Evolutionary conservation across 2,329 filamentous ascomycete species (phyloP).

Genomic region (Claviceps sp.): DNA sequence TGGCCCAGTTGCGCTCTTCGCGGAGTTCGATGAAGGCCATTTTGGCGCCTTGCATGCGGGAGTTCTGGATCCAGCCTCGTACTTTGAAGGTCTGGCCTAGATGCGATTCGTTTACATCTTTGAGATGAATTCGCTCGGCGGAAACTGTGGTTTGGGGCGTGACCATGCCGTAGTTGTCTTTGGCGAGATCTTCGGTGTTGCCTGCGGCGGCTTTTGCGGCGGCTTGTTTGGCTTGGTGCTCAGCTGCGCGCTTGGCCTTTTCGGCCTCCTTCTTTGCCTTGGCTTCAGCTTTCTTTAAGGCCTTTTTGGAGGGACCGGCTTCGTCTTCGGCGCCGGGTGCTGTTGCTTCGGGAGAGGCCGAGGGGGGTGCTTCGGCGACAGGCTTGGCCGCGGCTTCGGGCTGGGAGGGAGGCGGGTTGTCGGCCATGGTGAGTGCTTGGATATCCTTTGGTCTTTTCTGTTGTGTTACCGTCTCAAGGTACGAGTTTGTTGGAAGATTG

Average conservation of each 20-base stretch:
- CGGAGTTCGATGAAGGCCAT: conserved; percentile 76
- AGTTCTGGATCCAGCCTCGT: conserved; percentile 43
- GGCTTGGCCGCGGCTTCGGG: background rate
- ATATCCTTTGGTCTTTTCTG: background rate
- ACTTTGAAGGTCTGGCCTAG: conserved; percentile 61
- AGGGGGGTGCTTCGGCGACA: background rate
- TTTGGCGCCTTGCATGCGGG: conserved; percentile 40
- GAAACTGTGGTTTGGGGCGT: conserved; percentile 44
- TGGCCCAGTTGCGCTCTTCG: conserved; percentile 54
- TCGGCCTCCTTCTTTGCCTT: conserved; percentile 83
- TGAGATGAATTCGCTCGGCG: conserved; percentile 45
- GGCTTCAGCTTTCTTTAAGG: conserved; percentile 67
- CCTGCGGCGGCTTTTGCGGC: conserved; percentile 52
- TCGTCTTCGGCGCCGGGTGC: background rate
- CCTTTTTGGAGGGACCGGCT: conserved; percentile 40
- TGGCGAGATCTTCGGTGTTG: conserved; percentile 54
- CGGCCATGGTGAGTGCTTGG: conserved; percentile 1
- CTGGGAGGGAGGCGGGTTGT: conserved; percentile 2
- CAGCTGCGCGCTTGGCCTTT: conserved; percentile 61
- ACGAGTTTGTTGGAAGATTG: too few relatives aligned
- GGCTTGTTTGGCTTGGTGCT: conserved; percentile 59
- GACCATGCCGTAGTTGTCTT: conserved; percentile 53
- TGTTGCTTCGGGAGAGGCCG: background rate
- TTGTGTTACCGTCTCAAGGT: too few relatives aligned
- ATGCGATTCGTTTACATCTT: conserved; percentile 48